These are phyloP conservation scores for Gnaphalium uliginosum DNA, from an alignment of 129 eudicot species.

Conservation along the genomic window DNA sequence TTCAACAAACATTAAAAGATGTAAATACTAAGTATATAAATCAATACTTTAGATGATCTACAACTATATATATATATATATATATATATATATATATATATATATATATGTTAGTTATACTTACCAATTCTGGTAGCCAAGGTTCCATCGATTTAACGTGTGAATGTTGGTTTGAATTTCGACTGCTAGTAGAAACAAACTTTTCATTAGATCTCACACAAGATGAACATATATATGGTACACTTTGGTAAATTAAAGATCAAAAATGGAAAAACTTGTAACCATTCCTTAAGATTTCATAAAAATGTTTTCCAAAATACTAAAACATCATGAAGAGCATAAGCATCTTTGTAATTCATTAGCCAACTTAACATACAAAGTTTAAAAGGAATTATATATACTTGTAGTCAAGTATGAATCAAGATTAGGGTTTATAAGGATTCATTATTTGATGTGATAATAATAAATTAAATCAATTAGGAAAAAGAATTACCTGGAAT, in stretches of 20 bases:
- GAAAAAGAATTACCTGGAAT: conserved; percentile 8
- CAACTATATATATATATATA: not conserved
- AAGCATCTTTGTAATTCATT: not conserved
- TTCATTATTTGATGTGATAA: conserved; percentile 20
- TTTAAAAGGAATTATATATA: too few species aligned
- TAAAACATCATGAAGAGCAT: not conserved
- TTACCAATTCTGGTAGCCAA: conserved; percentile 42
- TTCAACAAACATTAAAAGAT: conserved; percentile 21
- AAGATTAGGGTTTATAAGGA: conserved; percentile 12
- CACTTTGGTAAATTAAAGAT: not conserved
- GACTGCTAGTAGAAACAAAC: conserved; percentile 22
- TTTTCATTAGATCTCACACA: not conserved
- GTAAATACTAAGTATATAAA: not conserved
- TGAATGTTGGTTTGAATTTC: conserved; percentile 15
- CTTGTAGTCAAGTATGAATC: too few species aligned
- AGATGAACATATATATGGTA: conserved; percentile 1
- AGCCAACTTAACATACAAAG: not conserved
- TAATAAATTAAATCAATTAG: not conserved
- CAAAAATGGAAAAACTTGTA: not conserved
- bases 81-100: too few species aligned
- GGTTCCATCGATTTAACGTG: conserved; percentile 28
- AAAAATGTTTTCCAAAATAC: not conserved
- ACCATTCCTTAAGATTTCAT: not conserved
- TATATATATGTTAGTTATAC: too few species aligned
- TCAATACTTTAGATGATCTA: not conserved